These are phyloP conservation scores for Fusarium sarcochroum DNA, from an alignment of 2,329 filamentous ascomycete species.

Conservation along the genomic window DNA sequence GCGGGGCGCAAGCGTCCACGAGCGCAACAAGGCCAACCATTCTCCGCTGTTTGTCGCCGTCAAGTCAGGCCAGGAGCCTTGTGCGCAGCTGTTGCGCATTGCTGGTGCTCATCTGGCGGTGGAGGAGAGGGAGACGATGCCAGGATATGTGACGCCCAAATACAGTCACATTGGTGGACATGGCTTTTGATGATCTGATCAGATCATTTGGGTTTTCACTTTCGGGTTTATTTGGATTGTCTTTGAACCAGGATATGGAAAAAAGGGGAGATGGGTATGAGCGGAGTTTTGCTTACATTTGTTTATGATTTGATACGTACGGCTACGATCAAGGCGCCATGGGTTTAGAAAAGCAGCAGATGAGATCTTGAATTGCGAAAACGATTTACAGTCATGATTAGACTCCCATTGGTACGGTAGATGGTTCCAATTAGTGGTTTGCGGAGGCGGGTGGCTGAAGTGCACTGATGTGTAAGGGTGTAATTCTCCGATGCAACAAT, in stretches of 20 bases:
- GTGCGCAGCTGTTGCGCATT: constrained; percentile 67
- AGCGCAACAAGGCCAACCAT: constrained; percentile 74
- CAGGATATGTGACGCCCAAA: constrained; percentile 42
- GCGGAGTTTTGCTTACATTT: constrained; percentile 11
- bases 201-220: neutral
- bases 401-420: neutral
- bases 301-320: constrained; percentile 3
- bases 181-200: constrained; percentile 9
- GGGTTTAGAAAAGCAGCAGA: neutral
- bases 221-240: neutral
- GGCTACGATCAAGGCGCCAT: neutral
- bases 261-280: constrained; percentile 8
- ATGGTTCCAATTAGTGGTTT: neutral
- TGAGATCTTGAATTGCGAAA: neutral
- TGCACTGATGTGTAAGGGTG: neutral
- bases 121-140: constrained; percentile 55
- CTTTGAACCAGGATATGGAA: constrained; percentile 17
- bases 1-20: constrained; percentile 76
- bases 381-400: neutral
- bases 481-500: neutral
- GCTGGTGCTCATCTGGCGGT: constrained; percentile 71
- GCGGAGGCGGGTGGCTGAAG: neutral
- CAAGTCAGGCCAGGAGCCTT: constrained; percentile 68
- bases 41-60: constrained; percentile 75
- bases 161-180: constrained; percentile 29